Conservation (phyloP, 257 asterid species). For the Coffea canephora region DNA sequence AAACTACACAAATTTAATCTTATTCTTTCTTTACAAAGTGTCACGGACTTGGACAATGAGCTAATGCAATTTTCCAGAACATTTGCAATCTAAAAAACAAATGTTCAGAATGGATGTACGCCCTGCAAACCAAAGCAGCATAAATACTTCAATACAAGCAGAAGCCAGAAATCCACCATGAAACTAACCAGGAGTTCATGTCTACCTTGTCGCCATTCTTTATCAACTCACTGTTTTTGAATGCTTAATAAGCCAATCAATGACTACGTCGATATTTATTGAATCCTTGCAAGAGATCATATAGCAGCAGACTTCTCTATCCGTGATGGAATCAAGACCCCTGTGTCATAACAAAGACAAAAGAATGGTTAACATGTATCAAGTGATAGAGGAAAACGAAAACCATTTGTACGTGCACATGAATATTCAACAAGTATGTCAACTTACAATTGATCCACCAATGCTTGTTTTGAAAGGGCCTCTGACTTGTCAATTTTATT, state of each 20-base stretch:
- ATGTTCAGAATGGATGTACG: background rate
- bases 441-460: slow-evolving; percentile 84
- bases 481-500: slow-evolving; percentile 91
- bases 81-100: background rate
- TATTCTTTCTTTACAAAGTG: background rate
- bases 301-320: slow-evolving; percentile 91
- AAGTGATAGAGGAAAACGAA: background rate
- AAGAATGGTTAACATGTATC: background rate
- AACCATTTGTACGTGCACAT: background rate
- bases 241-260: slow-evolving; percentile 86
- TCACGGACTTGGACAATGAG: background rate
- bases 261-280: slow-evolving; percentile 69
- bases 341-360: slow-evolving; percentile 26
- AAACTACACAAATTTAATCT: background rate
- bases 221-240: slow-evolving; percentile 59
- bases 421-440: background rate
- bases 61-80: background rate
- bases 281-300: slow-evolving; percentile 95
- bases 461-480: slow-evolving; percentile 68
- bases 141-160: slow-evolving; percentile 3
- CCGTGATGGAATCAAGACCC: slow-evolving; percentile 52
- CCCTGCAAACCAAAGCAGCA: background rate
- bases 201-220: background rate
- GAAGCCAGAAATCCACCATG: background rate
- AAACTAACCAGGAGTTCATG: background rate